Evolutionary conservation across 129 eudicot genomes (phyloP).

Genomic region (Lonicera japonica): DNA sequence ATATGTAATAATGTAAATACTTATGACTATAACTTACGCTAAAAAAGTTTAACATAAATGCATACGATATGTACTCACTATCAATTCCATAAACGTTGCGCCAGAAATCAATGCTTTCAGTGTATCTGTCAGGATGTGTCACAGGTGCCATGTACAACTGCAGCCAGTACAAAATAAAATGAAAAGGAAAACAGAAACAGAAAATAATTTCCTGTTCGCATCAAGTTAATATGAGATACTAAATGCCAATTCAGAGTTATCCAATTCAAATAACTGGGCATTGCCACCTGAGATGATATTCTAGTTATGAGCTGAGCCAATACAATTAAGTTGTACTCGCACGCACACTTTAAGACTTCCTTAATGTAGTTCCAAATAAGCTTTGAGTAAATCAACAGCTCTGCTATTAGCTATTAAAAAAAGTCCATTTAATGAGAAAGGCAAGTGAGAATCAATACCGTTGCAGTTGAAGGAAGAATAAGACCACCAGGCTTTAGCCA

Average conservation of each 20-base stretch:
- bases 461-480: constrained; percentile 91
- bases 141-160: constrained; percentile 96
- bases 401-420: constrained; percentile 1
- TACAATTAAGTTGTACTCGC: not conserved
- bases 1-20: not conserved
- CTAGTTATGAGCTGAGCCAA: not conserved
- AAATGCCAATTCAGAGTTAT: not conserved
- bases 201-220: not conserved
- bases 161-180: constrained; percentile 15
- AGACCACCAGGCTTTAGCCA: constrained; percentile 99
- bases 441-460: constrained; percentile 44
- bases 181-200: not conserved
- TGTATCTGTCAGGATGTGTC: constrained; percentile 85
- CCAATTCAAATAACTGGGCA: not conserved
- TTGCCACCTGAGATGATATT: not conserved
- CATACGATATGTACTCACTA: constrained; percentile 46
- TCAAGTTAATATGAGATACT: not conserved
- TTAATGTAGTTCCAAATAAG: not conserved
- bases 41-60: constrained; percentile 2
- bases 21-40: not conserved
- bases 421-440: not conserved
- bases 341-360: not conserved
- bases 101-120: constrained; percentile 89
- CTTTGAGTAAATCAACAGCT: not conserved
- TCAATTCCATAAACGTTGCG: constrained; percentile 95